Conservation (phyloP, 331 rosid genomes). For the Prunus yedoensis region DNA sequence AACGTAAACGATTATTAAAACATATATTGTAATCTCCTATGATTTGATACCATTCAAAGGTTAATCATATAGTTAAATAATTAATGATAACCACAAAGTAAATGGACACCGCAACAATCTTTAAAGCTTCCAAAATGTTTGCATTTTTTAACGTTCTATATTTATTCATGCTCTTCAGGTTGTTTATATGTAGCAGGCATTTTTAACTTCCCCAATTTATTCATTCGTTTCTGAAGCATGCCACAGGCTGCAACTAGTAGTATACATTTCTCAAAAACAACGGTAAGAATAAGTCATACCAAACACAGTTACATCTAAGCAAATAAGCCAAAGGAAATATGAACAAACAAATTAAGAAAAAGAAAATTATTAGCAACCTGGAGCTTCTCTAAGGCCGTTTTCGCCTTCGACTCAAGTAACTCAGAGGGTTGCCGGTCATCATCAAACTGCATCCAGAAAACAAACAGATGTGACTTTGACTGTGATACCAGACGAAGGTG, state of each 20-base stretch:
- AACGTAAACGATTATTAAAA: slow-evolving; percentile 24
- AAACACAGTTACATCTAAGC: not conserved
- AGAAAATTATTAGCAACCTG: slow-evolving; percentile 50
- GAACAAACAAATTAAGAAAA: not conserved
- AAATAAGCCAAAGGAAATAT: not conserved
- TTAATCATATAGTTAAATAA: not conserved
- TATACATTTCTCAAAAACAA: slow-evolving; percentile 6
- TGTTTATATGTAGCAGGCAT: not conserved
- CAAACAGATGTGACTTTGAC: slow-evolving; percentile 31
- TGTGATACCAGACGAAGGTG: not conserved
- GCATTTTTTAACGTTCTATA: not conserved
- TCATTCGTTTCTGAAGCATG: slow-evolving; percentile 12
- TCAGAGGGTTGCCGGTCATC: slow-evolving; percentile 39
- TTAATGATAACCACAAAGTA: not conserved
- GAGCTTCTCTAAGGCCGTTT: slow-evolving; percentile 78
- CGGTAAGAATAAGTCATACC: slow-evolving; percentile 6
- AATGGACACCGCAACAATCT: not conserved
- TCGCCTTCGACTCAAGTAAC: slow-evolving; percentile 55
- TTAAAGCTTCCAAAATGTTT: not conserved
- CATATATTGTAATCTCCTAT: not conserved
- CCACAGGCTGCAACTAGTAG: slow-evolving; percentile 15
- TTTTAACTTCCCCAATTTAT: not conserved
- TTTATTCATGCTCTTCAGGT: slow-evolving; percentile 1
- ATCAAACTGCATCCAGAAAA: slow-evolving; percentile 53
- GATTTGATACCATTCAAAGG: slow-evolving; percentile 1